A percentile compares a stretch with the other conserved stretches of the same genome.
phyloP scores from a whole-genome alignment of 768 basidiomycete genomes.

The Ramaria sp. region DNA sequence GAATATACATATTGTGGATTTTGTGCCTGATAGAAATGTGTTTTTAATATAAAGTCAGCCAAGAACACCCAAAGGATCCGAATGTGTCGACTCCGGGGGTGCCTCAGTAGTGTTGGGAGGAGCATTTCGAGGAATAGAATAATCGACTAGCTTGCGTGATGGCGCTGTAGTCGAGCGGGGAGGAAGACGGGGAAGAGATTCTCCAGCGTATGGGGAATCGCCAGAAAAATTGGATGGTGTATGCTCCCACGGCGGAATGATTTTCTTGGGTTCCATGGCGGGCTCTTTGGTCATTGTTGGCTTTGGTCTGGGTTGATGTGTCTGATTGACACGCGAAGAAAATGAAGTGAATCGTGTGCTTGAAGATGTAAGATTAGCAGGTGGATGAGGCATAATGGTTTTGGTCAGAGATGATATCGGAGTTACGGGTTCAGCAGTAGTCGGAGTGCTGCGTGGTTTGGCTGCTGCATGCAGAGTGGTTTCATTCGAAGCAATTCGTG shows the following conservation, averaged over 20 bases:
- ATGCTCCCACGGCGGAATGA: slow-evolving; percentile 44
- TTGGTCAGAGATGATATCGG: slow-evolving; percentile 16
- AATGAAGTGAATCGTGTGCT: not conserved
- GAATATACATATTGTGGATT: too few relatives aligned
- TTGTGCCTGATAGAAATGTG: not conserved
- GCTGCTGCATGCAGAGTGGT: not conserved
- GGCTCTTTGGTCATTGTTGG: slow-evolving; percentile 9
- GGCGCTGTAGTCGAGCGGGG: slow-evolving; percentile 30
- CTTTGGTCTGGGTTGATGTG: not conserved
- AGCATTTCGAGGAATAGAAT: slow-evolving; percentile 17
- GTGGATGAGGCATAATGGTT: not conserved
- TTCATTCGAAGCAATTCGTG: not conserved
- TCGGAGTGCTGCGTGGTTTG: slow-evolving; percentile 12
- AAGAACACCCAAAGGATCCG: slow-evolving; percentile 20
- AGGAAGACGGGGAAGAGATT: slow-evolving; percentile 40
- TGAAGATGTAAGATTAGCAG: not conserved
- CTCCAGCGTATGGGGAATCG: slow-evolving; percentile 22
- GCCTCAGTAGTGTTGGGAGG: not conserved
- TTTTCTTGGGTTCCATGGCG: slow-evolving; percentile 10
- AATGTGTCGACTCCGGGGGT: not conserved
- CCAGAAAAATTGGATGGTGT: slow-evolving; percentile 38
- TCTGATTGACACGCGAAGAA: not conserved
- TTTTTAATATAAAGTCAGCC: not conserved
- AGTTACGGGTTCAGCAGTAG: slow-evolving; percentile 22
- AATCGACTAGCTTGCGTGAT: slow-evolving; percentile 13